Evolutionary conservation across 1,284 basidiomycete species (phyloP).

Genomic region (Papiliotrema terrestris): DNA sequence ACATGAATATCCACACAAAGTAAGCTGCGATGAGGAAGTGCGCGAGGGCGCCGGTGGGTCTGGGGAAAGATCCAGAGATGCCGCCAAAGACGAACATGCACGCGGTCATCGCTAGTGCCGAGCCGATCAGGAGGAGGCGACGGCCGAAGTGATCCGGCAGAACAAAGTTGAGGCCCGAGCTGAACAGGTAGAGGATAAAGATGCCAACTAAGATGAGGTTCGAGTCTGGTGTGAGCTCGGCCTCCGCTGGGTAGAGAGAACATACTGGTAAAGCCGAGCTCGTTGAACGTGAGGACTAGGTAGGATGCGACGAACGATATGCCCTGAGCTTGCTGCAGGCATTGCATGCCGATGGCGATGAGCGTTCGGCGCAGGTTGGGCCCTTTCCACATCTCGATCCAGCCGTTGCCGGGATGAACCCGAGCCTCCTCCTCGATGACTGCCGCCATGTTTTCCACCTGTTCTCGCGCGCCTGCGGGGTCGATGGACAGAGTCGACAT

Average conservation of each 20-base stretch:
- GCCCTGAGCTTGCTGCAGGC: conserved; percentile 12
- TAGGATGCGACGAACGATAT: conserved; percentile 21
- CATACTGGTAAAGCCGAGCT: conserved; percentile 17
- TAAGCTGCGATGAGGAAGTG: conserved; percentile 9
- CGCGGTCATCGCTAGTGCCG: neutral
- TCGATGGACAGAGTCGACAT: neutral
- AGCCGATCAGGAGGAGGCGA: no score
- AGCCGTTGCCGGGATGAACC: neutral
- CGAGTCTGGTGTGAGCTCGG: no score
- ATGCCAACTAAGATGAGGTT: no score
- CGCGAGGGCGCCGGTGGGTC: conserved; percentile 10
- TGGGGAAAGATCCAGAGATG: conserved; percentile 3
- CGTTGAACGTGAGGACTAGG: conserved; percentile 13
- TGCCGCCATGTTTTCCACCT: neutral
- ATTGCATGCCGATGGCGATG: conserved; percentile 5
- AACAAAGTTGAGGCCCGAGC: no score
- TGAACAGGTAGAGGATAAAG: no score
- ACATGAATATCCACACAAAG: conserved; percentile 11
- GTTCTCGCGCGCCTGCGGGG: neutral
- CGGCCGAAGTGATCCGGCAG: no score
- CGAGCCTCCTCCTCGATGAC: neutral
- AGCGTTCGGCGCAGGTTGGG: conserved; percentile 7
- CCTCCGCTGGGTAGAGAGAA: no score
- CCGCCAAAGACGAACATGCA: conserved; percentile 15
- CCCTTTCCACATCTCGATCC: neutral